Conservation (phyloP, 768 basidiomycete genomes). For the Paxillus rubicundulus region DNA sequence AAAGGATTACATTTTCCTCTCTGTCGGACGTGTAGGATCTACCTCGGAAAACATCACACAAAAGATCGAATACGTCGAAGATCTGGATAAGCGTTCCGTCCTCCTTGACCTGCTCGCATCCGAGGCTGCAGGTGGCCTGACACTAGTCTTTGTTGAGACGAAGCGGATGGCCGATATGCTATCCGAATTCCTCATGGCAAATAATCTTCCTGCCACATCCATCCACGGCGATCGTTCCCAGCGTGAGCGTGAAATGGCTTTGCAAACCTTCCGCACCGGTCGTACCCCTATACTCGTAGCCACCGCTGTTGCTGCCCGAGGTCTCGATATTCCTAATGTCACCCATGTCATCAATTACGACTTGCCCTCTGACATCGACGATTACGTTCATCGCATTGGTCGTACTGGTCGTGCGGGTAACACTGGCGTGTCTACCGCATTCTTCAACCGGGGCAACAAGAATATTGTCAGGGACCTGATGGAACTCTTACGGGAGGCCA, state of each 20-base stretch:
- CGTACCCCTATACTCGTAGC: slow-evolving; percentile 96
- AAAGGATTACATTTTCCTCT: slow-evolving; percentile 98
- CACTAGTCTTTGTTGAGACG: slow-evolving; percentile 98
- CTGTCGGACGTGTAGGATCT: slow-evolving; percentile 96
- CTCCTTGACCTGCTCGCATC: slow-evolving; percentile 90
- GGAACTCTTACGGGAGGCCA: slow-evolving; percentile 92
- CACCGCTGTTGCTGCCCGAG: slow-evolving; percentile 97
- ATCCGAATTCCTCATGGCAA: slow-evolving; percentile 88
- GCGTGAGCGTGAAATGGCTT: slow-evolving; percentile 93
- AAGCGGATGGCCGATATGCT: slow-evolving; percentile 99
- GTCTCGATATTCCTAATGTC: slow-evolving; percentile 98
- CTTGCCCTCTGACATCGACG: slow-evolving; percentile 95
- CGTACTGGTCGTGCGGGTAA: slow-evolving; percentile 99
- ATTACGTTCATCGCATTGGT: slow-evolving; percentile 98
- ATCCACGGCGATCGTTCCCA: slow-evolving; percentile 99
- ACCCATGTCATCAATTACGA: slow-evolving; percentile 99
- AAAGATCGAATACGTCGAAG: slow-evolving; percentile 98
- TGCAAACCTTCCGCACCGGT: slow-evolving; percentile 93
- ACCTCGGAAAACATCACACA: slow-evolving; percentile 99
- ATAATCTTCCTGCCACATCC: slow-evolving; percentile 86
- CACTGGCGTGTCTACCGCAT: slow-evolving; percentile 92
- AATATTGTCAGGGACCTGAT: slow-evolving; percentile 90
- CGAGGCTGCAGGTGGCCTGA: slow-evolving; percentile 67
- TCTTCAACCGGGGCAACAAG: slow-evolving; percentile 92
- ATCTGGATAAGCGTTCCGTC: slow-evolving; percentile 93